These are phyloP conservation scores for Angomonas deanei DNA, from an alignment of 208 protist genomes.

Conservation along the genomic window DNA sequence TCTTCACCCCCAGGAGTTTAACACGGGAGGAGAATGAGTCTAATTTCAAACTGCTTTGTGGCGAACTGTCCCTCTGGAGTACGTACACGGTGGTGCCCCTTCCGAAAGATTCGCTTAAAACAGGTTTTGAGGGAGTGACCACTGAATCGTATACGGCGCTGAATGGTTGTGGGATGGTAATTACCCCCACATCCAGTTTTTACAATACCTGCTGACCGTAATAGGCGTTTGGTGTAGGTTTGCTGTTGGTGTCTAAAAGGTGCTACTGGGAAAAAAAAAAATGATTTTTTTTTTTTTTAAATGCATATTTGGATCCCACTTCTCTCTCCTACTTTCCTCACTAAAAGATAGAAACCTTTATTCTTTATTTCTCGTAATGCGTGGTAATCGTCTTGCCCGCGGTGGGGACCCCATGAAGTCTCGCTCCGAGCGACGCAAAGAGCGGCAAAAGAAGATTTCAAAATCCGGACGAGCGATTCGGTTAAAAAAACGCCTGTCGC, in stretches of 20 bases:
- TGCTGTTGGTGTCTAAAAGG: too few species aligned
- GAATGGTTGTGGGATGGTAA: not conserved
- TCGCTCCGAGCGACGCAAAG: slow-evolving; percentile 53
- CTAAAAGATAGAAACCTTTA: not conserved
- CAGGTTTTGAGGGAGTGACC: not conserved
- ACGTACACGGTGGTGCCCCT: not conserved
- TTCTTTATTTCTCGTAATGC: slow-evolving; percentile 30
- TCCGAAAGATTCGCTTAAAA: not conserved
- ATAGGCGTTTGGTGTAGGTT: too few species aligned
- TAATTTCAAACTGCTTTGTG: not conserved
- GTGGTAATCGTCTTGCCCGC: slow-evolving; percentile 62
- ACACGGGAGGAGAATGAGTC: slow-evolving; percentile 5
- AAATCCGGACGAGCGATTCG: slow-evolving; percentile 58
- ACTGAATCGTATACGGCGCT: not conserved
- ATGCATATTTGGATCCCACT: not conserved
- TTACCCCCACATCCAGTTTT: not conserved
- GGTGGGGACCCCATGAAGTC: slow-evolving; percentile 83
- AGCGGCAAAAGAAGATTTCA: slow-evolving; percentile 54
- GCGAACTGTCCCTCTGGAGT: not conserved
- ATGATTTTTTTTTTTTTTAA: not conserved
- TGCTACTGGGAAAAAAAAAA: too few species aligned
- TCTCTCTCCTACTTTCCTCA: not conserved
- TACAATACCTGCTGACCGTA: not conserved
- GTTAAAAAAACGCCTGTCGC: slow-evolving; percentile 47
- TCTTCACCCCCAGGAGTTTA: slow-evolving; percentile 15